Percentiles rank a stretch among this genome's conserved stretches.
phyloP scores from a whole-genome alignment of 2,329 filamentous ascomycete species.

The Xenoacremonium recifei region DNA sequence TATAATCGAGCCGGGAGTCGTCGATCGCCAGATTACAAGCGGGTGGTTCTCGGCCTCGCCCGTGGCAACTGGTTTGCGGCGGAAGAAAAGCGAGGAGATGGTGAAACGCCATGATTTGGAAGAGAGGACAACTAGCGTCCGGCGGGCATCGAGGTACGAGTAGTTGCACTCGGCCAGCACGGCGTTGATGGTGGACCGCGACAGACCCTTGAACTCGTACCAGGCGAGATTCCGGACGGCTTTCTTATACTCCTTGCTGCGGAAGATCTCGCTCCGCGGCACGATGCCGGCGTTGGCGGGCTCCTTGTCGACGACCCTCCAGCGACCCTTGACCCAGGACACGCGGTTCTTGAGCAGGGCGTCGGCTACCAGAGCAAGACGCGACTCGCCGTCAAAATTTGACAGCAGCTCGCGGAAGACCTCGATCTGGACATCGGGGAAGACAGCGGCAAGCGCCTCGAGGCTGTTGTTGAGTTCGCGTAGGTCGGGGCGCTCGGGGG shows the following conservation, averaged over 20 bases:
- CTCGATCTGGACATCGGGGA: slow-evolving; percentile 78
- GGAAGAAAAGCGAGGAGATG: slow-evolving; percentile 67
- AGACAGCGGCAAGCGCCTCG: slow-evolving; percentile 66
- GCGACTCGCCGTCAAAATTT: slow-evolving; percentile 72
- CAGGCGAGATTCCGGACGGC: slow-evolving; percentile 68
- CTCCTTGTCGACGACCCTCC: slow-evolving; percentile 46
- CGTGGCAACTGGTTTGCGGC: slow-evolving; percentile 56
- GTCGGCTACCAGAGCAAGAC: slow-evolving; percentile 75
- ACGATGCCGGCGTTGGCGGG: slow-evolving; percentile 37
- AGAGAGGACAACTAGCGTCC: slow-evolving; percentile 66
- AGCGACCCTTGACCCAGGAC: slow-evolving; percentile 69
- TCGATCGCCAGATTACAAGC: slow-evolving; percentile 60
- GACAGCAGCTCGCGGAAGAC: slow-evolving; percentile 80
- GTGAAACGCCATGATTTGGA: slow-evolving; percentile 77
- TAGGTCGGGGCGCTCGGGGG: slow-evolving; percentile 59
- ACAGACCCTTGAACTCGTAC: slow-evolving; percentile 73
- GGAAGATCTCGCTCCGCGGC: slow-evolving; percentile 63
- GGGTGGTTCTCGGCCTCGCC: slow-evolving; percentile 59
- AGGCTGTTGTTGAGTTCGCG: slow-evolving; percentile 69
- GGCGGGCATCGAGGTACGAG: slow-evolving; percentile 70
- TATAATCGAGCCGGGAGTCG: slow-evolving; percentile 52
- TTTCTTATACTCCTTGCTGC: slow-evolving; percentile 63
- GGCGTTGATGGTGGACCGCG: slow-evolving; percentile 71
- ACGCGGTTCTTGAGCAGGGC: slow-evolving; percentile 70
- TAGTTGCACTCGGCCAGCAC: slow-evolving; percentile 80